Evolutionary conservation across 345 rosid genomes (phyloP), one percentile per base, ranked within the genome.

Genomic region (Cardamine occulta): DNA sequence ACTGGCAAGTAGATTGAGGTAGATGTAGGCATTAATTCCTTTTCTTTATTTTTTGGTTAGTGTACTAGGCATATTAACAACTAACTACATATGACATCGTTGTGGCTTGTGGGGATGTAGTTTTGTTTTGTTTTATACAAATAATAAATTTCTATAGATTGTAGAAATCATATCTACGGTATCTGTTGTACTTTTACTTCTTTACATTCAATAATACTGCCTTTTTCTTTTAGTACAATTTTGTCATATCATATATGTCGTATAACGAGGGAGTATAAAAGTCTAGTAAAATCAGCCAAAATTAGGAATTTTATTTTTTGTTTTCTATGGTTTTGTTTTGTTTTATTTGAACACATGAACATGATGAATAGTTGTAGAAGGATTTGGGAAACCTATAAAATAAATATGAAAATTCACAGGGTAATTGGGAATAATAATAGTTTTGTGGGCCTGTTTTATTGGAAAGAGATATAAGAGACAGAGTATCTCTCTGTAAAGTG

Each of bases 201-300:
- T 55, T 62, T 42, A 44, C 65, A 70, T 45, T 53, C 75, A 70
- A 70, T 76, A 53, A 69, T 70, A 69, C 57, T 0, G 0, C 21
- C 51, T 29, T 61, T 39, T 62, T 69, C 34, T 55, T 54, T 70
- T 18, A 26, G 64, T 73, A 79, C 74, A 60, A 0, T 31, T 64
- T 72, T 73, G 76, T 60, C 76, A 73, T 73, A 66, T 59, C 68
- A 28, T 78, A 49, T 72, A 51, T 78, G 77, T 78, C 73, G 73
- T 55, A 52, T 58, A 78, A 57, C 63, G 68, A 72, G 66, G 52
- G 63, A 64, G 74, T 66, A 66, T 72, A 73, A 67, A 67, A 24
- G 32, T 66, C 26, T 21, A n/a, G 44, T 57, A 39, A 72, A 51
- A 11, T 58, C 63, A 48, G 45, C 40, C 54, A 44, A 72, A 76